Conservation (phyloP, 179 eudicot species). For the Vitellaria paradoxa region DNA sequence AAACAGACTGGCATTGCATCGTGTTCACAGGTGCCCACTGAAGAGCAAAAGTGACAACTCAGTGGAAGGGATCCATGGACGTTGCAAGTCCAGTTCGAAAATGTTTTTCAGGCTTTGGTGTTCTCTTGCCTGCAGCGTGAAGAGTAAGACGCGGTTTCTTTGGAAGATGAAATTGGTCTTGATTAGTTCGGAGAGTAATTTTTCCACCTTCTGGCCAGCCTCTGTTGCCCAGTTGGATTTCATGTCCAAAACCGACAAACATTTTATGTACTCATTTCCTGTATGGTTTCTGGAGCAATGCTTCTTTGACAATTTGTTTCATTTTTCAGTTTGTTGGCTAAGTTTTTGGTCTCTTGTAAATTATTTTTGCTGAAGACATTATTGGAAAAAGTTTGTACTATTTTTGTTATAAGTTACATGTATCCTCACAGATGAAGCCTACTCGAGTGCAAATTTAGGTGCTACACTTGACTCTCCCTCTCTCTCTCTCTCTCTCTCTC, state of each 20-base stretch:
- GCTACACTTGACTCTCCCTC: no score
- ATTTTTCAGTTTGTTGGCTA: no score
- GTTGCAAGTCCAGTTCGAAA: not conserved
- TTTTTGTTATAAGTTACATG: no score
- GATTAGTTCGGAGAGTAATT: not conserved
- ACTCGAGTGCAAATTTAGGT: no score
- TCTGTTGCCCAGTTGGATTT: not conserved
- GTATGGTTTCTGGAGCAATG: not conserved
- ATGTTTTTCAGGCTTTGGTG: not conserved
- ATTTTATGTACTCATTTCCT: not conserved
- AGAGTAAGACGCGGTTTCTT: not conserved
- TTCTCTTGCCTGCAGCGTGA: not conserved
- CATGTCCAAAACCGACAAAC: not conserved
- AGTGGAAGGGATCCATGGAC: no score
- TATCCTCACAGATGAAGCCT: no score
- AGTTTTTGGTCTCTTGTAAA: no score
- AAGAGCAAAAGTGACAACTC: constrained; percentile 1
- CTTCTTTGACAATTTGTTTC: no score
- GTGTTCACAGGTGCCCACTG: constrained; percentile 34
- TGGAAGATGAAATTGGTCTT: not conserved
- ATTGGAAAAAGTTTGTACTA: no score
- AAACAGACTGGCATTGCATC: constrained; percentile 51
- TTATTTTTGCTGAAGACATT: no score
- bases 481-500: no score
- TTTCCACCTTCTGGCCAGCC: not conserved